phyloP scores from a whole-genome alignment of 768 basidiomycete genomes.

The Tricholoma sp. region DNA sequence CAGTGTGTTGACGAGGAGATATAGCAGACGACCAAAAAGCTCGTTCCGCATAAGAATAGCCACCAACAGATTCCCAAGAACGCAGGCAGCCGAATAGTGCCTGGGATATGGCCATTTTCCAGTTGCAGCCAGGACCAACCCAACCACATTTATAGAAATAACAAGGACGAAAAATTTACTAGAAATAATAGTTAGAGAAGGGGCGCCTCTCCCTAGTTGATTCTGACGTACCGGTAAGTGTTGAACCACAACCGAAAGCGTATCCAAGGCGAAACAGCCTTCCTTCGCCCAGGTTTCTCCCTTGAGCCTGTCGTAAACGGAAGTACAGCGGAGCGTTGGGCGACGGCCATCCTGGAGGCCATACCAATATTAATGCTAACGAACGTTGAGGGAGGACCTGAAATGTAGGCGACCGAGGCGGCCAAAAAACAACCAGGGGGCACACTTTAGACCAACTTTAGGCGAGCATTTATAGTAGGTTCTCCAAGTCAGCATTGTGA shows the following conservation, averaged over 20 bases:
- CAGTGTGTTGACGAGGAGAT: slow-evolving; percentile 61
- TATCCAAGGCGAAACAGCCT: slow-evolving; percentile 50
- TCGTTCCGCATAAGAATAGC: slow-evolving; percentile 80
- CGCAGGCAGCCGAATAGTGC: slow-evolving; percentile 63
- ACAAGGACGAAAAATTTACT: slow-evolving; percentile 73
- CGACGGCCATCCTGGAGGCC: not conserved
- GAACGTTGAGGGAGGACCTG: no score
- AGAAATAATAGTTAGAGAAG: not conserved
- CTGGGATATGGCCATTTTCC: slow-evolving; percentile 66
- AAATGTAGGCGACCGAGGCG: no score
- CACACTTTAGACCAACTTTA: no score
- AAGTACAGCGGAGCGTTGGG: not conserved
- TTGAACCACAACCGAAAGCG: slow-evolving; percentile 72
- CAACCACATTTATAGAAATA: slow-evolving; percentile 54
- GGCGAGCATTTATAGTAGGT: no score
- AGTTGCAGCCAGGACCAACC: slow-evolving; percentile 53
- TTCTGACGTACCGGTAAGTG: slow-evolving; percentile 54
- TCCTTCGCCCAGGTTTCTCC: slow-evolving; percentile 24
- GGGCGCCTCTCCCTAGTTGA: not conserved
- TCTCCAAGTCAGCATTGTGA: no score
- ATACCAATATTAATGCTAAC: no score
- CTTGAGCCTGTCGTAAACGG: slow-evolving; percentile 4
- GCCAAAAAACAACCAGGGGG: no score
- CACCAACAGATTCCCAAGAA: slow-evolving; percentile 67
- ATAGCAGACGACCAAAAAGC: slow-evolving; percentile 73